Base-by-base conservation (phyloP, 768 basidiomycete species). In the Asterophora parasitica region DNA sequence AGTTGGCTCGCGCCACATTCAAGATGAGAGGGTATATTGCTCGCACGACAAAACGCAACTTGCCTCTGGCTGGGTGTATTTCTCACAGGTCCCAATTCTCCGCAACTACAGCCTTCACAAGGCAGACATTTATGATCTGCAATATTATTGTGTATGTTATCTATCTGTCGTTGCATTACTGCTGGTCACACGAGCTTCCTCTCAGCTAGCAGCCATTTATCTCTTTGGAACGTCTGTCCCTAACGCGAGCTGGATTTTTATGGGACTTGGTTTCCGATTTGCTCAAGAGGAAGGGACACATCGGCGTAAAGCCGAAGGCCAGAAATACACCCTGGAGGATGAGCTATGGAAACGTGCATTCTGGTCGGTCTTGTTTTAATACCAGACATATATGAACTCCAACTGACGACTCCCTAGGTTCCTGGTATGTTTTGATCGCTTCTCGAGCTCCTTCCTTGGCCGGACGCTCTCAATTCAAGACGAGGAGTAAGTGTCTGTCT, bases 271-370 rank as follows among this genome's bases (percentile, higher is more conserved):
- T 23, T 72, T 91, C 35, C 79, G 87, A 3, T 65, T 83, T 15
- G 81, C 83, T 1, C 83, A 89, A 59, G 88, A 92, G 55, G 80
- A 88, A 11, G 81, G 90, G 16, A 83, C 81, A 0, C 90, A 91
- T 61, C 56, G 73, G 17, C 58, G 74, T 31, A 74, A 69, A 46
- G 50, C 58, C 1, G 53, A 62, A 28, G 61, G 50, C 15, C 51
- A 58, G 50, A 60, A 58, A 5, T 64, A 68, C 26, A 74, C 73
- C 0, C 59, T 70, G 1, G 83, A 88, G 45, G 77, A 83, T 50
- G 87, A 92, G 58, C 66, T 85, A 30, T 87, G 84, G 79, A 86
- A 85, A 56, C 74, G 83, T 5, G 78, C 77, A 4, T 82, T 83
- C 56, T 83, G 81, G 79, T 78, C 55, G n/a, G 65, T 48, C 11